A percentile compares a stretch with the other conserved stretches of the same genome.
Evolutionary conservation across 1,284 basidiomycete species (phyloP).

Genomic region (Coniferiporia weirii): DNA sequence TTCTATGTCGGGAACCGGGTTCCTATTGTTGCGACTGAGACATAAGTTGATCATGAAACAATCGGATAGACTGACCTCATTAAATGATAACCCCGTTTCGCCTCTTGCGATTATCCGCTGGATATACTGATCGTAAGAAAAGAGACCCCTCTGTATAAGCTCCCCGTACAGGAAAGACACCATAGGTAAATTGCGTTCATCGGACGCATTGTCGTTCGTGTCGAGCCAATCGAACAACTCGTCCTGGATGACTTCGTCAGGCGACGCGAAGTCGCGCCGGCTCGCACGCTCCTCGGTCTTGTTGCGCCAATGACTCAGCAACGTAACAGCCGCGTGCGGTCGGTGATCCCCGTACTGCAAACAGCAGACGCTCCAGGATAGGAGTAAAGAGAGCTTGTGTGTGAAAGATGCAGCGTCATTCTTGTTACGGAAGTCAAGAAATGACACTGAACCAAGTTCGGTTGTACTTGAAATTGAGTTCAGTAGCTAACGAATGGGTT

Average conservation of each 20-base stretch:
- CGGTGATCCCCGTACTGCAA: conserved; percentile 84
- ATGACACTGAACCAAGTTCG: conserved; percentile 55
- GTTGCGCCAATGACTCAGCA: conserved; percentile 70
- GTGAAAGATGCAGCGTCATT: conserved; percentile 43
- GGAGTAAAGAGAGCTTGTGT: conserved; percentile 74
- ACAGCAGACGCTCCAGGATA: conserved; percentile 84
- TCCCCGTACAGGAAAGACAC: conserved; percentile 77
- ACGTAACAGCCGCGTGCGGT: conserved; percentile 73
- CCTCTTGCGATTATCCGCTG: conserved; percentile 82
- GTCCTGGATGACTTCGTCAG: conserved; percentile 61
- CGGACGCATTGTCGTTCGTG: conserved; percentile 53
- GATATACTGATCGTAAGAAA: conserved; percentile 82
- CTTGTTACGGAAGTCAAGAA: conserved; percentile 47
- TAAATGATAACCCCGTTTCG: conserved; percentile 52
- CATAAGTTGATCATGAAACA: not conserved
- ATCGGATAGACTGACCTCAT: conserved; percentile 37
- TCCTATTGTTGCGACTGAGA: conserved; percentile 23
- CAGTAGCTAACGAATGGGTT: conserved; percentile 48
- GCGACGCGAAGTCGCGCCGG: conserved; percentile 49
- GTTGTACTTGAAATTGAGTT: conserved; percentile 76
- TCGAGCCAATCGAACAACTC: conserved; percentile 85
- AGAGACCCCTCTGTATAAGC: conserved; percentile 68
- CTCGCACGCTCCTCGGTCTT: conserved; percentile 55
- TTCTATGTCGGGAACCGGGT: conserved; percentile 53
- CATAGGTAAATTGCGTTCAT: conserved; percentile 51